These are phyloP conservation scores for Pichia kluyveri DNA, from an alignment of 805 yeast species.

Conservation along the genomic window DNA sequence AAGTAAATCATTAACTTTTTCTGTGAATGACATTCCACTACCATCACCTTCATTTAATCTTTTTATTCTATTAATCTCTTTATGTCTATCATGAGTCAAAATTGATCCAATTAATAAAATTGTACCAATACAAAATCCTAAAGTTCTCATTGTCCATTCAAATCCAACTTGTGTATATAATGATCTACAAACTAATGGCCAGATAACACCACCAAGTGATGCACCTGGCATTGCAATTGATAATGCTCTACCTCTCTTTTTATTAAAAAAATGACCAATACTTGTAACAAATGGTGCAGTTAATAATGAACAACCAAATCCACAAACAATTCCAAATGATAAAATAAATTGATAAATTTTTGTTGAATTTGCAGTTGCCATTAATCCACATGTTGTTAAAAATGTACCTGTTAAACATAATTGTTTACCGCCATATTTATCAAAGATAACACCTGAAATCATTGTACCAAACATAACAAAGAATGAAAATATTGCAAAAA, in stretches of 20 bases:
- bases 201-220: conserved; percentile 45
- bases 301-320: conserved; percentile 39
- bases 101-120: conserved; percentile 22
- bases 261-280: conserved; percentile 52
- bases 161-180: conserved; percentile 45
- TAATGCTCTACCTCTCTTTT: conserved; percentile 48
- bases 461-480: conserved; percentile 34
- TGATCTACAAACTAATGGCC: conserved; percentile 45
- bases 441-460: conserved; percentile 38
- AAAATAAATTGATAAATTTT: conserved; percentile 42
- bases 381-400: conserved; percentile 29
- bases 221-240: conserved; percentile 58
- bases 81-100: conserved; percentile 23
- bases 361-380: conserved; percentile 36
- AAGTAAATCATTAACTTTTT: conserved; percentile 22
- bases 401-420: conserved; percentile 30
- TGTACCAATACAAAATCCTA: conserved; percentile 38
- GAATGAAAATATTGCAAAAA: conserved; percentile 47
- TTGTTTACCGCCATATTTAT: conserved; percentile 34
- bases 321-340: conserved; percentile 38
- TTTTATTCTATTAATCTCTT: conserved; percentile 13
- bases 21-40: not conserved
- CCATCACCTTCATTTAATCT: conserved; percentile 7
- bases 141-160: conserved; percentile 49
- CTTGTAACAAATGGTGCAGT: conserved; percentile 39